Conservation (phyloP, 2,329 filamentous ascomycete genomes). For the Monosporascus ibericus region DNA sequence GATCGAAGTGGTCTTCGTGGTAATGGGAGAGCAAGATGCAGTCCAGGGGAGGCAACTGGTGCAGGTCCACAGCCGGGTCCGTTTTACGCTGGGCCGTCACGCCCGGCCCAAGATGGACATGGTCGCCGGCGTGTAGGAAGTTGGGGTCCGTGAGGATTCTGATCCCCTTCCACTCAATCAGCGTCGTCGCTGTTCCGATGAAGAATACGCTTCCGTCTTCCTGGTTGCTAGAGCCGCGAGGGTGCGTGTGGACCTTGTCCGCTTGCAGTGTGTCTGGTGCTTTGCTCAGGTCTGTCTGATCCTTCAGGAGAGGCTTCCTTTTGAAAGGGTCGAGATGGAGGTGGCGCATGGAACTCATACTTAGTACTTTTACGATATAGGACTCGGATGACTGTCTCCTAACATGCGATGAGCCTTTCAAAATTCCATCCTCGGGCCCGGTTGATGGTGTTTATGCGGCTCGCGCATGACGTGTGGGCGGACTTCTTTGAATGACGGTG, state of each 20-base stretch:
- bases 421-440: too few relatives aligned
- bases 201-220: constrained; percentile 45
- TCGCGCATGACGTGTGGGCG: too few relatives aligned
- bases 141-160: constrained; percentile 55
- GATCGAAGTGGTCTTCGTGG: constrained; percentile 46
- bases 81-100: constrained; percentile 48
- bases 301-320: constrained; percentile 24
- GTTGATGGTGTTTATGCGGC: too few relatives aligned
- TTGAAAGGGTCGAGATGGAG: constrained; percentile 18
- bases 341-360: constrained; percentile 17
- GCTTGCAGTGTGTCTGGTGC: constrained; percentile 13
- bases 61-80: constrained; percentile 54
- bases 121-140: constrained; percentile 60
- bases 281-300: constrained; percentile 13
- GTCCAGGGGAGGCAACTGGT: constrained; percentile 54
- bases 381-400: too few relatives aligned
- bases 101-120: constrained; percentile 60
- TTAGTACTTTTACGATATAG: too few relatives aligned
- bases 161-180: constrained; percentile 47
- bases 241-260: constrained; percentile 19
- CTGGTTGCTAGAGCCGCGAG: constrained; percentile 7
- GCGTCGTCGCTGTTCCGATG: constrained; percentile 50
- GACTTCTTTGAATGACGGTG: too few relatives aligned
- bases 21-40: constrained; percentile 58
- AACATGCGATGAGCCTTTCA: too few relatives aligned